Evolutionary conservation across 2,329 filamentous ascomycete species (phyloP), one percentile per base, ranked within the genome.

Genomic region (Pseudogymnoascus sp.): DNA sequence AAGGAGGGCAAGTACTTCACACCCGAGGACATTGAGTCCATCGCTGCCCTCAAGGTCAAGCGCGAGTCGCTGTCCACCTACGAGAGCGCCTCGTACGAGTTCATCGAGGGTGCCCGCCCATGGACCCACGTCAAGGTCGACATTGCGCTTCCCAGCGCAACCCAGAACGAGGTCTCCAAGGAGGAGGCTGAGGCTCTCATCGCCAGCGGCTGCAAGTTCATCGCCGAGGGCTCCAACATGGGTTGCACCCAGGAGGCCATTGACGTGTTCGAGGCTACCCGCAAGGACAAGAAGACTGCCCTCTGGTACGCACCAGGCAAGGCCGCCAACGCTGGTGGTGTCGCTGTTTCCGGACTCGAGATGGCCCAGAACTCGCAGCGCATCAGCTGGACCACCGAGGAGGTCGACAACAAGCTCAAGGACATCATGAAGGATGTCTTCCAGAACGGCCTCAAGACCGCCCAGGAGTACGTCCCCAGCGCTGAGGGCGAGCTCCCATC

Each of bases 151-250:
- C 94, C 94, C 60, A 92, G 84, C 71, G 94, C 94, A 39, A 97
- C 94, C 63, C 92, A 99, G 82, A 99, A 99, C 81, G 94, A 99
- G 80, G 91, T 99, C 71, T 91, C 84, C 72, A 86, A 87, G 73
- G 91, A 94, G 70, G 94, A 99, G 81, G 94, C 92, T 60, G 80
- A 90, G 78, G 85, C 83, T 15, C 84, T 97, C 47, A 84, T 97
- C 63, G 82, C 82, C 58, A 83, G 82, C 63, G 93, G 93, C 68
- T 83, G 82, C 72, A 85, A 87, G 74, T 95, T 91, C 80, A 87
- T 97, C 67, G 94, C 94, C 62, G 94, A 99, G 80, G 94, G 94
- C 62, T 94, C 89, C 78, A 97, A 97, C 85, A 97, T 99, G 94
- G 94, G 94, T 66, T 97, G 91, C 82, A 97, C 92, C 35, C 91